A percentile compares a stretch with the other conserved stretches of the same genome.
These are phyloP conservation scores for Phytophthora citricola DNA, from an alignment of 352 stramenopile genomes.

Conservation along the genomic window DNA sequence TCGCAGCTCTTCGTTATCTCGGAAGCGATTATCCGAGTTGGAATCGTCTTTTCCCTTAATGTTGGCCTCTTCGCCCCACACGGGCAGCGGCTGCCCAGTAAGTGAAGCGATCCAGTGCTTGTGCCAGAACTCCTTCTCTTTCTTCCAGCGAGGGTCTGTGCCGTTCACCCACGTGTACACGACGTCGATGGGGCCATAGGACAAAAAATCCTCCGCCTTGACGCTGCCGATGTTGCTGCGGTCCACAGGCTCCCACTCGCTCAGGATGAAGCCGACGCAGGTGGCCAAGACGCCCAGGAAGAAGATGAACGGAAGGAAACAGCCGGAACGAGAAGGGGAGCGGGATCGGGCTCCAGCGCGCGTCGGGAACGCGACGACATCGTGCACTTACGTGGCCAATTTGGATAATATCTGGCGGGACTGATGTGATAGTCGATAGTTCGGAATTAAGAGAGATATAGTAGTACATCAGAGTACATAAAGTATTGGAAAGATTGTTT, in stretches of 20 bases:
- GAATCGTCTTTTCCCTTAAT: slow-evolving; percentile 74
- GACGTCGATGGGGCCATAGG: slow-evolving; percentile 92
- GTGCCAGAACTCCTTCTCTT: slow-evolving; percentile 89
- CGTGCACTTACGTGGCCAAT: slow-evolving; percentile 24
- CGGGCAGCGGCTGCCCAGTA: slow-evolving; percentile 75
- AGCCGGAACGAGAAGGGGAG: background rate
- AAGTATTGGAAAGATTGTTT: too few species aligned
- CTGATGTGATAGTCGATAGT: background rate
- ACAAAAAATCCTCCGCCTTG: slow-evolving; percentile 53
- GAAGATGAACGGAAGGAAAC: slow-evolving; percentile 9
- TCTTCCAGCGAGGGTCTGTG: slow-evolving; percentile 93
- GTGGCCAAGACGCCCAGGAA: slow-evolving; percentile 17
- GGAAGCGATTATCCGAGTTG: slow-evolving; percentile 92
- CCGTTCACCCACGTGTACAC: slow-evolving; percentile 98
- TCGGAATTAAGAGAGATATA: slow-evolving; percentile 14
- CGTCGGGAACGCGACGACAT: slow-evolving; percentile 28
- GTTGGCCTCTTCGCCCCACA: slow-evolving; percentile 47
- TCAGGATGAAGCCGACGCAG: slow-evolving; percentile 15
- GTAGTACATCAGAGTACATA: background rate
- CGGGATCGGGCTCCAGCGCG: slow-evolving; percentile 4
- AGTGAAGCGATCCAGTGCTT: slow-evolving; percentile 90
- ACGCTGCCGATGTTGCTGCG: slow-evolving; percentile 77
- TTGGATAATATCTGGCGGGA: slow-evolving; percentile 5
- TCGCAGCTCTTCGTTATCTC: slow-evolving; percentile 94
- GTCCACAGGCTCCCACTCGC: slow-evolving; percentile 30